phyloP scores from a whole-genome alignment of 2,329 filamentous ascomycete genomes.

The Septoria linicola region DNA sequence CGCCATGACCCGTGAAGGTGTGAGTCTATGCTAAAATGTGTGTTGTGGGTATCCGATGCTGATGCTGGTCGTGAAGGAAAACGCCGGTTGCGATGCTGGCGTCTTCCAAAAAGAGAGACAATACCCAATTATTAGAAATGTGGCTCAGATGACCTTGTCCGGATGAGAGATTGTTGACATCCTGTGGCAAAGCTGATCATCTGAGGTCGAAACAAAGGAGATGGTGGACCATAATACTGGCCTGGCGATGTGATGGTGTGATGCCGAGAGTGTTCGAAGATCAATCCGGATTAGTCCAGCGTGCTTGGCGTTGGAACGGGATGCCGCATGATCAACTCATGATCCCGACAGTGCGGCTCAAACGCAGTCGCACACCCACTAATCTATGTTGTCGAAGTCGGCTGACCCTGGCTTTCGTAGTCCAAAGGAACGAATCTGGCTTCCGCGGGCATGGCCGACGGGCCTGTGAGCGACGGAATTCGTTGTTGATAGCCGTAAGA shows the following conservation, averaged over 20 bases:
- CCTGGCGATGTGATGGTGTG: constrained; percentile 24
- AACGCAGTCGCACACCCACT: constrained; percentile 25
- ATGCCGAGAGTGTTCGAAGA: constrained; percentile 18
- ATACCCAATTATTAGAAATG: constrained; percentile 17
- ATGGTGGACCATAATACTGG: constrained; percentile 22
- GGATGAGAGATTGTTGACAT: constrained; percentile 20
- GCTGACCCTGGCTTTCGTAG: constrained; percentile 37
- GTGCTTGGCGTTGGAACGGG: constrained; percentile 11
- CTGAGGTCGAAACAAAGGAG: constrained; percentile 27
- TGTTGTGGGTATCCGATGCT: constrained; percentile 18
- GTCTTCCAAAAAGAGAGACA: constrained; percentile 20
- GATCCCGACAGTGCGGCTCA: constrained; percentile 22
- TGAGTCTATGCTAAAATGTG: constrained; percentile 25
- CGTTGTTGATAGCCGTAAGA: constrained; percentile 34
- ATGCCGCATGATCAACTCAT: constrained; percentile 24
- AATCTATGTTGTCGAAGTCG: constrained; percentile 31
- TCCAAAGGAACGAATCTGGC: constrained; percentile 38
- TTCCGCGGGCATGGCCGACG: constrained; percentile 31
- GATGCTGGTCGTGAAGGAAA: constrained; percentile 15
- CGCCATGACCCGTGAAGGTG: constrained; percentile 28
- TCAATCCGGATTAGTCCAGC: constrained; percentile 15
- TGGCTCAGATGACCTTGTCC: constrained; percentile 25
- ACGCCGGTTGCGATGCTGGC: constrained; percentile 27
- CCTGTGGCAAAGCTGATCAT: constrained; percentile 24
- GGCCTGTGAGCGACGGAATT: constrained; percentile 32